Conservation (phyloP, 1,284 basidiomycete genomes). For the Cutaneotrichosporon mucoides region DNA sequence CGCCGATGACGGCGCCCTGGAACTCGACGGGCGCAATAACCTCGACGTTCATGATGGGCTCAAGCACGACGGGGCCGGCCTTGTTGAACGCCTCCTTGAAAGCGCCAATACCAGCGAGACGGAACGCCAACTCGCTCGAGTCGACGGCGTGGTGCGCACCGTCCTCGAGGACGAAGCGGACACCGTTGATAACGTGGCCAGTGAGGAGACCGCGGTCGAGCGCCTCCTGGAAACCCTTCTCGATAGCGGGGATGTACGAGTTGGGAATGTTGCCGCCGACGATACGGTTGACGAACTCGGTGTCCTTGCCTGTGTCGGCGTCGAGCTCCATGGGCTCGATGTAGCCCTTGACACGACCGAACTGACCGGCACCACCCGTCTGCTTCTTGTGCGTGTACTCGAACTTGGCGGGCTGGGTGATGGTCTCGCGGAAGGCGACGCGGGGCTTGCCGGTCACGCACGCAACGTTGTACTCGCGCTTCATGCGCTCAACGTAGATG, state of each 20-base stretch:
- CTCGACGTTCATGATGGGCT: constrained; percentile 98
- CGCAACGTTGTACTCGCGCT: constrained; percentile 91
- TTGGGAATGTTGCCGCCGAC: constrained; percentile 90
- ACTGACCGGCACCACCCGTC: constrained; percentile 95
- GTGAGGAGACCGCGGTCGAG: constrained; percentile 86
- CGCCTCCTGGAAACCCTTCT: constrained; percentile 97
- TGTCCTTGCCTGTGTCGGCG: constrained; percentile 76
- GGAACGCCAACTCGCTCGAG: constrained; percentile 95
- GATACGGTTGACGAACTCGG: constrained; percentile 80
- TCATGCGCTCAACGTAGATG: constrained; percentile 99
- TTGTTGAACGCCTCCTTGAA: constrained; percentile 85
- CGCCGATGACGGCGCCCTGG: constrained; percentile 94
- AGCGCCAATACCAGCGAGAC: constrained; percentile 81
- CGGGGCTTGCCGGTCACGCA: constrained; percentile 94
- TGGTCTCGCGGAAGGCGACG: constrained; percentile 95
- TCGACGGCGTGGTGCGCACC: constrained; percentile 93
- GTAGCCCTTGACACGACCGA: constrained; percentile 84
- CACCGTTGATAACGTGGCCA: constrained; percentile 83
- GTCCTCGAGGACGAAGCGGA: constrained; percentile 84
- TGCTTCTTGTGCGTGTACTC: constrained; percentile 98
- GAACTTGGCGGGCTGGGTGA: constrained; percentile 77
- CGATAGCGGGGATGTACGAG: constrained; percentile 89
- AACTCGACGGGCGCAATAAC: constrained; percentile 95
- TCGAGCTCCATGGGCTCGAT: constrained; percentile 87
- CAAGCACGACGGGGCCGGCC: constrained; percentile 77